Base-by-base conservation (phyloP, 352 stramenopile species). In the Phytophthora vignae region DNA sequence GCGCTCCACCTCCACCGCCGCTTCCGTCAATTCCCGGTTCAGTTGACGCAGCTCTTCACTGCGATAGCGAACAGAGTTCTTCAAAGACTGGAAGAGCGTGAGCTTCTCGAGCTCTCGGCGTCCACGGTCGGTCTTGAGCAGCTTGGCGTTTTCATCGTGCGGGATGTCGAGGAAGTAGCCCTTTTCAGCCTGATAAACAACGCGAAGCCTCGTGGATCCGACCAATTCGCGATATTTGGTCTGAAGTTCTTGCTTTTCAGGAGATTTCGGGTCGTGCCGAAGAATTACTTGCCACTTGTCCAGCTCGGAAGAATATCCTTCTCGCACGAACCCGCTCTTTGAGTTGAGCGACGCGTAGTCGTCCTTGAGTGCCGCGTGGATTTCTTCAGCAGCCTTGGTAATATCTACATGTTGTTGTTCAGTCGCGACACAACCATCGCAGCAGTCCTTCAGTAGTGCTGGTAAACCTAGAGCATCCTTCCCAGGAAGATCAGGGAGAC, bases 121-220 rank as follows among this genome's bases (percentile, higher is more conserved):
- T 22, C 63, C 53, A 38, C 60, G 50, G 4, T 81, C 55, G 1
- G 40, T 70, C 17, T 79, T 69, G 19, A 87, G 17, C 38, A 93
- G 55, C 48, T 82, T 82, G 17, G 58, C 68, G 60, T 90, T 77
- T 55, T 93, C 83, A 5, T 90, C 83, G 59, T 91, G 80, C 1
- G 85, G 72, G 12, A 93, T 74, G 56, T 93, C 85, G 17, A 93
- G 77, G 55, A 91, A 91, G 57, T 80, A 93, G 0, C 85, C 85
- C 29, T 85, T 87, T 64, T 91, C 85, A 6, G 73, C 55, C 29
- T 91, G 85, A 52, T 87, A 88, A 14, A 87, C 61, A 9, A 93
- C 82, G 19, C 83, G 82, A 46, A 91, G 70, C n/a, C 83, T 67
- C 4, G 76, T 87, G 3, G 85, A 93, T 12, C 78, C 74, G 2